Percentiles rank a stretch among this genome's conserved stretches.
Evolutionary conservation across 2,329 filamentous ascomycete species (phyloP).

Genomic region (Biscogniauxia mediterranea): DNA sequence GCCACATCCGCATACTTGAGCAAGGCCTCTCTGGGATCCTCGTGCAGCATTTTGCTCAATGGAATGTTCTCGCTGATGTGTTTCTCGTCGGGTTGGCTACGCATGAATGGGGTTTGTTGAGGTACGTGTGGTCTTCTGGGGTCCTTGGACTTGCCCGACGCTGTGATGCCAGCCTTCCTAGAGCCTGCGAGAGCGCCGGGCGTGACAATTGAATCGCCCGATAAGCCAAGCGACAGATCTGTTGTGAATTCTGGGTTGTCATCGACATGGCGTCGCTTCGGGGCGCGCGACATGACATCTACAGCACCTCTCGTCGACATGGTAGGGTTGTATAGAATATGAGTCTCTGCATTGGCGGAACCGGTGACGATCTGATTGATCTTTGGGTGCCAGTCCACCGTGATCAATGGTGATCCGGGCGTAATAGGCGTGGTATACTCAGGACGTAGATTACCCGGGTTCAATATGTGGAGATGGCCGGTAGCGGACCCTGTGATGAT

Average conservation of each 20-base stretch:
- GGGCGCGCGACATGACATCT: conserved; percentile 86
- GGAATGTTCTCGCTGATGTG: conserved; percentile 88
- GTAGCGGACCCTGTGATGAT: conserved; percentile 86
- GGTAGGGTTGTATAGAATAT: conserved; percentile 86
- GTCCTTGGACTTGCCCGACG: conserved; percentile 73
- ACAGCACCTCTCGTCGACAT: conserved; percentile 79
- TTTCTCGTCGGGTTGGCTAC: conserved; percentile 83
- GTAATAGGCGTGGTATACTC: conserved; percentile 90
- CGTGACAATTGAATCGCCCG: conserved; percentile 76
- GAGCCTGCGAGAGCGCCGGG: conserved; percentile 57
- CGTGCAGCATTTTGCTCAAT: conserved; percentile 88
- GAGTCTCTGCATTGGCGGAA: conserved; percentile 85
- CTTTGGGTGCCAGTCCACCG: conserved; percentile 87
- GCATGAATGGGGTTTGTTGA: conserved; percentile 82
- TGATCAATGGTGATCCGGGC: conserved; percentile 75
- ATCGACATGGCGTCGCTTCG: conserved; percentile 93
- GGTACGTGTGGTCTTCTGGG: conserved; percentile 84
- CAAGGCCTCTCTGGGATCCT: conserved; percentile 90
- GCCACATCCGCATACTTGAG: conserved; percentile 94
- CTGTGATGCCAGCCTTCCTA: conserved; percentile 69
- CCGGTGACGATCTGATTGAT: conserved; percentile 96
- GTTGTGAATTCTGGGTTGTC: conserved; percentile 87
- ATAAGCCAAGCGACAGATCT: conserved; percentile 76
- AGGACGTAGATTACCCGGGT: conserved; percentile 82
- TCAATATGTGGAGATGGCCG: conserved; percentile 88